These are phyloP conservation scores for Ophiostoma novo-ulmi DNA, from an alignment of 2,329 filamentous ascomycete genomes.

Conservation along the genomic window DNA sequence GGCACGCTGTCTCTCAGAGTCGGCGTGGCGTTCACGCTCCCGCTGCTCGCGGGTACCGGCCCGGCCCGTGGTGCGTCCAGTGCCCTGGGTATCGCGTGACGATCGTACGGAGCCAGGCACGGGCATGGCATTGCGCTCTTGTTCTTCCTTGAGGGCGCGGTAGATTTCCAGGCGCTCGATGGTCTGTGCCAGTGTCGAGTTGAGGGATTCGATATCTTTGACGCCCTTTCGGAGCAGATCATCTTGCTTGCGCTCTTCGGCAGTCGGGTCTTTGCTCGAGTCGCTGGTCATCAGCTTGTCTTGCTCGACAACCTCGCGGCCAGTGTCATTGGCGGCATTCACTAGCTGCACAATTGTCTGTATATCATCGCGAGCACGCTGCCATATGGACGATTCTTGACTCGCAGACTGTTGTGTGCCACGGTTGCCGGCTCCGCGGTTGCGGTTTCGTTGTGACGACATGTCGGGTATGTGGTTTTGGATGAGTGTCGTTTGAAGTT, in stretches of 20 bases:
- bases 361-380: constrained; percentile 5
- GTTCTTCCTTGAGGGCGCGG: constrained; percentile 40
- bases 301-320: background rate
- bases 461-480: background rate
- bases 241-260: constrained; percentile 32
- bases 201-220: constrained; percentile 34
- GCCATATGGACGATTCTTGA: background rate
- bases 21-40: constrained; percentile 17
- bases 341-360: background rate
- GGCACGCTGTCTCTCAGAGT: background rate
- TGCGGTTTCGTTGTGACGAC: constrained; percentile 11
- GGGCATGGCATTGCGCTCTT: constrained; percentile 30
- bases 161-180: constrained; percentile 39
- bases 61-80: constrained; percentile 27
- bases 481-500: background rate
- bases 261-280: background rate
- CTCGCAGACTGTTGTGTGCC: background rate
- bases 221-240: constrained; percentile 31
- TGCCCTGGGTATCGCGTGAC: constrained; percentile 14
- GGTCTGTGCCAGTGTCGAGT: constrained; percentile 35
- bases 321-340: background rate
- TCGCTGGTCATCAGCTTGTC: background rate
- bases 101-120: constrained; percentile 26
- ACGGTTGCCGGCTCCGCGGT: background rate
- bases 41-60: constrained; percentile 27